phyloP scores from a whole-genome alignment of 495 filamentous ascomycete species.

The Podospora comata region DNA sequence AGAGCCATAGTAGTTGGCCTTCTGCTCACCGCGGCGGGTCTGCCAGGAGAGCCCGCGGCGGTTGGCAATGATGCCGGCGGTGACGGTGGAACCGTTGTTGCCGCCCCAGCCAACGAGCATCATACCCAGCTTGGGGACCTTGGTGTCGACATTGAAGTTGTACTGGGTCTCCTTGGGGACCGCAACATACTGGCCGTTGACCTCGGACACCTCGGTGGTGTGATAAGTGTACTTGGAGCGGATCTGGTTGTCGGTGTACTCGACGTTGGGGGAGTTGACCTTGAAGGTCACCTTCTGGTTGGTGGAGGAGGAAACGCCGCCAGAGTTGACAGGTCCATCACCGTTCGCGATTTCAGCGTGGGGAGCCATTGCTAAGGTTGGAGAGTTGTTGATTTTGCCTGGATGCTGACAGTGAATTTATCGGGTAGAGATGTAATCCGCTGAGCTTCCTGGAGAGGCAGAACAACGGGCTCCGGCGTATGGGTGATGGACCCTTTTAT shows the following conservation, averaged over 20 bases:
- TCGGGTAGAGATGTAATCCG: conserved; percentile 65
- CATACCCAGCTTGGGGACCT: conserved; percentile 87
- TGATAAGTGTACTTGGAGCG: conserved; percentile 95
- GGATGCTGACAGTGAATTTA: conserved; percentile 39
- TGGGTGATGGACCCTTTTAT: conserved; percentile 81
- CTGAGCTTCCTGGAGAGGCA: conserved; percentile 80
- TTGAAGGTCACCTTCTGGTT: conserved; percentile 63
- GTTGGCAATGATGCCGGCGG: conserved; percentile 96
- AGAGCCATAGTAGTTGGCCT: conserved; percentile 96
- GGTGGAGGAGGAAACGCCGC: conserved; percentile 46
- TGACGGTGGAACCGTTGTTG: conserved; percentile 97
- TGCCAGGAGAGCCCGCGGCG: conserved; percentile 84
- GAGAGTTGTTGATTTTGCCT: conserved; percentile 17
- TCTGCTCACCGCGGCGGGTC: conserved; percentile 78
- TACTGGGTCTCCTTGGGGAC: conserved; percentile 86
- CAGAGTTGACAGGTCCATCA: conserved; percentile 65
- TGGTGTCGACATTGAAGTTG: conserved; percentile 96
- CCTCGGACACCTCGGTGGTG: conserved; percentile 75
- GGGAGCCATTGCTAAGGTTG: conserved; percentile 70
- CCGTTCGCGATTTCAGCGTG: conserved; percentile 84
- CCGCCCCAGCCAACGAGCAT: conserved; percentile 99
- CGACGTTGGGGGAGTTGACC: conserved; percentile 89
- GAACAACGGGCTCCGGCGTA: conserved; percentile 96
- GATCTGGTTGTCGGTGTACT: conserved; percentile 84
- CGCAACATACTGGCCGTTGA: conserved; percentile 75